Evolutionary conservation across 139 green algal genomes (phyloP).

Genomic region (Chlorella sp.): DNA sequence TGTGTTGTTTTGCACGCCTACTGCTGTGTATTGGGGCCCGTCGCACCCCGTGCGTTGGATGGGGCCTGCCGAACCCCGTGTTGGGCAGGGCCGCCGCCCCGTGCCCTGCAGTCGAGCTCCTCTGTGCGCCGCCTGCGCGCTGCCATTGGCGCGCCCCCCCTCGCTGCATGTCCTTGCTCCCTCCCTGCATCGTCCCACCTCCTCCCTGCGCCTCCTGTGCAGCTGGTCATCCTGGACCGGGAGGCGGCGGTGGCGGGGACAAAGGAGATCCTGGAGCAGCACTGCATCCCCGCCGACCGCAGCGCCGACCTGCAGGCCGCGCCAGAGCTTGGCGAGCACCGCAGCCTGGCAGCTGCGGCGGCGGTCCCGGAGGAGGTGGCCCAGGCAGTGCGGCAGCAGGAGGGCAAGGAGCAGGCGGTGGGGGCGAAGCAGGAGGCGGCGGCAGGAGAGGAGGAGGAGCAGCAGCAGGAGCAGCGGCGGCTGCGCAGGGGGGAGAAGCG

Average conservation of each 20-base stretch:
- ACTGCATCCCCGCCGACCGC: conserved; percentile 70
- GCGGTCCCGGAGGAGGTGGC: neutral
- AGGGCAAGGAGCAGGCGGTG: neutral
- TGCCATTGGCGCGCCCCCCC: too few species aligned
- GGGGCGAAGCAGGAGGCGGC: neutral
- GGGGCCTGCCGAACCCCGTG: too few species aligned
- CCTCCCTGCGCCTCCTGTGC: conserved; percentile 26
- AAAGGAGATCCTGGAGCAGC: conserved; percentile 65
- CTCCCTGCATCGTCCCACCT: neutral
- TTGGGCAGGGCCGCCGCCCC: too few species aligned
- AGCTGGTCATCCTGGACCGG: conserved; percentile 54
- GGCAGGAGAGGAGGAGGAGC: conserved; percentile 17
- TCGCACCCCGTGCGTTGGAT: too few species aligned
- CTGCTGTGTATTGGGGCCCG: too few species aligned
- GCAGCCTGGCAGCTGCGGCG: neutral
- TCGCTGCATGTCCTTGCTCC: too few species aligned
- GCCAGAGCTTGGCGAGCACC: neutral
- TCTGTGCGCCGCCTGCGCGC: too few species aligned
- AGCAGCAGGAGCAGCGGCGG: conserved; percentile 31
- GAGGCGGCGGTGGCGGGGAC: conserved; percentile 45
- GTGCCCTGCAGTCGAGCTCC: too few species aligned
- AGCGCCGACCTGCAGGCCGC: conserved; percentile 56
- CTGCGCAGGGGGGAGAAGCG: conserved; percentile 30
- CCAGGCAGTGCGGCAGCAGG: neutral
- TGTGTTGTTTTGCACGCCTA: too few species aligned